phyloP scores from a whole-genome alignment of 192 early-diverging fungal genomes.

The Backusella macrospora region DNA sequence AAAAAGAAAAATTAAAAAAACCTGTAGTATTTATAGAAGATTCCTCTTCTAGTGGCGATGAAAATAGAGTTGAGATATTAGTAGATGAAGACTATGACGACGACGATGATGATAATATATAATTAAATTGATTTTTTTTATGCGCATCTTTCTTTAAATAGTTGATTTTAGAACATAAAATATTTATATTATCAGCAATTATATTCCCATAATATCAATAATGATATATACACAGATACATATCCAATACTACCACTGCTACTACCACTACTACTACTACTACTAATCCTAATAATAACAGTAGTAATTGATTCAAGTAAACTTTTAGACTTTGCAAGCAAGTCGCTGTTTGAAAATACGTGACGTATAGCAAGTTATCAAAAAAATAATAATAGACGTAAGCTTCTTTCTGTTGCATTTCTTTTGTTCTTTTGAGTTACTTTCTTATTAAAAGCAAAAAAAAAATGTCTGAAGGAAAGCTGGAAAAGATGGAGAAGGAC shows the following conservation, averaged over 20 bases:
- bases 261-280: no score
- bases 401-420: background rate
- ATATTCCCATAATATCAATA: no score
- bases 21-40: background rate
- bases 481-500: constrained; percentile 92
- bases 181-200: no score
- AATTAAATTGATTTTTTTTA: background rate
- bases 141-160: background rate
- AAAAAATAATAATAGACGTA: background rate
- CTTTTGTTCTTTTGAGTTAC: background rate
- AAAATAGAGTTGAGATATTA: constrained; percentile 25
- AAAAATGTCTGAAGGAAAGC: background rate
- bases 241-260: no score
- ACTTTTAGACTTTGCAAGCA: no score
- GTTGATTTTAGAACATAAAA: no score
- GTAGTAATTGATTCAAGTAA: no score
- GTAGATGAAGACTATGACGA: constrained; percentile 31
- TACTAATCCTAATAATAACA: no score
- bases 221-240: no score
- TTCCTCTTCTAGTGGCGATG: background rate
- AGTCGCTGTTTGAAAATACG: background rate
- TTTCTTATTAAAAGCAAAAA: background rate
- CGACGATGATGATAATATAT: background rate
- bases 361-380: background rate
- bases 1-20: background rate